Evolutionary conservation across 345 rosid species (phyloP).

Genomic region (Eucalyptus pauciflora): DNA sequence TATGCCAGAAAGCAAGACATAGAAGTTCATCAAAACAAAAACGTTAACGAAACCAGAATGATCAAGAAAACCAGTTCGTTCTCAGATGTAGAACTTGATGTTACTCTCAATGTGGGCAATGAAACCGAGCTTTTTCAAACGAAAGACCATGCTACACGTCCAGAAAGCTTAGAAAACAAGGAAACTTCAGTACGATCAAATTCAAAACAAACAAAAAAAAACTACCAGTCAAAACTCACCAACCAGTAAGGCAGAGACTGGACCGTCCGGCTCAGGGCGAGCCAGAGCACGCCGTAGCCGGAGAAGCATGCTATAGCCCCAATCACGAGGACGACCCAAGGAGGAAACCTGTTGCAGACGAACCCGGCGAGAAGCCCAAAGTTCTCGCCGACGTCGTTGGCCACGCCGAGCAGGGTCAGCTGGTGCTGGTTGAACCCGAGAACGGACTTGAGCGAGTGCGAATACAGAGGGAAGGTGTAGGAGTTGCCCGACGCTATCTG

Average conservation of each 20-base stretch:
- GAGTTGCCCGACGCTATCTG: slow-evolving; percentile 58
- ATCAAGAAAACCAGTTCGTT: not conserved
- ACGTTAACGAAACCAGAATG: not conserved
- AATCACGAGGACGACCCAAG: slow-evolving; percentile 46
- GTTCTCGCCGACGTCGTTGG: slow-evolving; percentile 65
- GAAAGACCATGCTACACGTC: not conserved
- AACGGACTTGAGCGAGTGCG: slow-evolving; percentile 60
- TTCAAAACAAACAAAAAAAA: not conserved
- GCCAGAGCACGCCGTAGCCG: slow-evolving; percentile 65
- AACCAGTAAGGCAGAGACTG: slow-evolving; percentile 50
- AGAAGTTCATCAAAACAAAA: not conserved
- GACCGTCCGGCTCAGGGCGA: slow-evolving; percentile 32
- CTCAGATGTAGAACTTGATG: not conserved
- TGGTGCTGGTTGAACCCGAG: slow-evolving; percentile 59
- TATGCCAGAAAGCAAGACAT: not conserved
- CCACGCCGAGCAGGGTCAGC: slow-evolving; percentile 65
- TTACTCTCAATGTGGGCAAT: not conserved
- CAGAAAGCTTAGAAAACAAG: not conserved
- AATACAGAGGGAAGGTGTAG: slow-evolving; percentile 57
- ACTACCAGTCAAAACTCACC: slow-evolving; percentile 23
- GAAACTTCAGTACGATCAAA: not conserved
- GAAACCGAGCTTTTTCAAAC: not conserved
- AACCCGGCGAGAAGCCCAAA: slow-evolving; percentile 55
- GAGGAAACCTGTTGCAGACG: slow-evolving; percentile 54
- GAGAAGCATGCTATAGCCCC: slow-evolving; percentile 47